Evolutionary conservation across 176 grass and related monocot species (phyloP).

Genomic region (Coix lacrymajobi): DNA sequence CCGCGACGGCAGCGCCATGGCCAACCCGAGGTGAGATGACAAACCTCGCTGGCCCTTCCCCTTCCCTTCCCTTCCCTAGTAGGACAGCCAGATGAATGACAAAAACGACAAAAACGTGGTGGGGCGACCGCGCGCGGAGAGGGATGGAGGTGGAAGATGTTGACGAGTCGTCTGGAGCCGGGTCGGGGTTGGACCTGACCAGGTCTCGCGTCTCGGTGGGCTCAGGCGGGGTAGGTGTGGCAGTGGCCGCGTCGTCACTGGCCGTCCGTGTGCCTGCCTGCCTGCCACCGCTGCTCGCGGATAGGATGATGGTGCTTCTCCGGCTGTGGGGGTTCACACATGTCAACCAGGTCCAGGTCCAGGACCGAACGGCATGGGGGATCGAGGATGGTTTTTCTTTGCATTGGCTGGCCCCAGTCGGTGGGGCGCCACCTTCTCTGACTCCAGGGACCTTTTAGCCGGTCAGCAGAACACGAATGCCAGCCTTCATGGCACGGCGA

Average conservation of each 20-base stretch:
- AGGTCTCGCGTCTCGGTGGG: not conserved
- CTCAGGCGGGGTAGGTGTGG: not conserved
- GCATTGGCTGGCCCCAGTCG: not conserved
- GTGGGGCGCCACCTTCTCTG: constrained; percentile 8
- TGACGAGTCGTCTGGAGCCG: not conserved
- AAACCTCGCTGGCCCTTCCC: too few relatives aligned
- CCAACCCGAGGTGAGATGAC: constrained; percentile 48
- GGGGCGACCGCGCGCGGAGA: too few relatives aligned
- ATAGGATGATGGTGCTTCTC: not conserved
- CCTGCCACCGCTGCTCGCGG: not conserved
- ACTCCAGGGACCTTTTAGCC: not conserved
- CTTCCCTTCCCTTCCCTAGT: too few relatives aligned
- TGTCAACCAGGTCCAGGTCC: not conserved
- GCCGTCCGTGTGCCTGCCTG: not conserved
- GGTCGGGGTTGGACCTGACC: constrained; percentile 6
- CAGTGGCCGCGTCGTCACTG: not conserved
- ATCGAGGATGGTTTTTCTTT: too few relatives aligned
- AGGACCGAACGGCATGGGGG: not conserved
- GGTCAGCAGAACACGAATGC: too few relatives aligned
- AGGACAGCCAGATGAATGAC: too few relatives aligned
- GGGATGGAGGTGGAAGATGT: not conserved
- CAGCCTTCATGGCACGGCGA: too few relatives aligned
- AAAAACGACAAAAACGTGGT: not conserved
- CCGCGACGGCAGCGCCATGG: constrained; percentile 33
- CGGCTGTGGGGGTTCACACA: not conserved